Conservation (phyloP, 768 basidiomycete species). For the Piloderma croceum region DNA sequence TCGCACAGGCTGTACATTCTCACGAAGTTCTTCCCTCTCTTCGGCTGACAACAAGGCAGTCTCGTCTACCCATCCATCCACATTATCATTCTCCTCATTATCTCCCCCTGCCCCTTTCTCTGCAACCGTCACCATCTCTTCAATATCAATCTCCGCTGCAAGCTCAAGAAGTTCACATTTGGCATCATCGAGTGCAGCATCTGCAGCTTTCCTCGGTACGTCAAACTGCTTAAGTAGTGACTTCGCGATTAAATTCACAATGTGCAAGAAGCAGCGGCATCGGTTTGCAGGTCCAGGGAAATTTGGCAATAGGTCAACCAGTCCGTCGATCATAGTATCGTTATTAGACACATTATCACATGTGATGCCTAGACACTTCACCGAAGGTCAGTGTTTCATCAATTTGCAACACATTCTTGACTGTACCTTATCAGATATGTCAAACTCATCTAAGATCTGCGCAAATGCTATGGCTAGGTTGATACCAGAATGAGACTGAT, state of each 20-base stretch:
- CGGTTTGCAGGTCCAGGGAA: constrained; percentile 22
- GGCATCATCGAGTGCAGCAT: background rate
- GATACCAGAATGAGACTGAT: constrained; percentile 28
- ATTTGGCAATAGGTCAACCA: constrained; percentile 13
- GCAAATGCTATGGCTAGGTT: constrained; percentile 31
- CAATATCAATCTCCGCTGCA: no score
- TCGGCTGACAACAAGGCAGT: constrained; percentile 6
- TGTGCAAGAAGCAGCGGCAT: constrained; percentile 33
- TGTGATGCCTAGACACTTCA: constrained; percentile 29
- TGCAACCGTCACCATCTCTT: background rate
- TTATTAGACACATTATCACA: constrained; percentile 34
- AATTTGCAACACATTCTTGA: constrained; percentile 9
- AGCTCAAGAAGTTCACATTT: constrained; percentile 6
- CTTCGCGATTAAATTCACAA: constrained; percentile 34
- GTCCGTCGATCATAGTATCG: constrained; percentile 26
- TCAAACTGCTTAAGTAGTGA: constrained; percentile 30
- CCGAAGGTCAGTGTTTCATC: no score
- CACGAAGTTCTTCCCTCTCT: constrained; percentile 14
- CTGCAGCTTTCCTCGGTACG: constrained; percentile 12
- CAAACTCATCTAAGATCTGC: constrained; percentile 29
- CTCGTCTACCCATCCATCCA: constrained; percentile 24
- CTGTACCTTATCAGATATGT: constrained; percentile 29
- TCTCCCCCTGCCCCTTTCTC: constrained; percentile 2
- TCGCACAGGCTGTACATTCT: constrained; percentile 17
- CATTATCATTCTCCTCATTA: constrained; percentile 10